A percentile compares a stretch with the other conserved stretches of the same genome.
Conservation (phyloP, 805 yeast genomes). For the Maudiozyma turicensis region DNA sequence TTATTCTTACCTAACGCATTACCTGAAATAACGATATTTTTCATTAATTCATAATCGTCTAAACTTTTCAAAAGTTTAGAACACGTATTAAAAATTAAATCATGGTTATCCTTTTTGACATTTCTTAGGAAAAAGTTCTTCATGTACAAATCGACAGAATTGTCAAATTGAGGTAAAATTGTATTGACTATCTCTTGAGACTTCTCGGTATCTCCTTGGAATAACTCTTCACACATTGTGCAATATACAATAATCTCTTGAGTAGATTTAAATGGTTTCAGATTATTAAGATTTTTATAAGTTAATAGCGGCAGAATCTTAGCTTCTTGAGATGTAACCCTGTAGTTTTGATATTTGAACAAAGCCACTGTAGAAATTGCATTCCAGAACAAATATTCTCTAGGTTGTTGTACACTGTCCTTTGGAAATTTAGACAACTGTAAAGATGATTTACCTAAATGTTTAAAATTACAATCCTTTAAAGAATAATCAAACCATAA, state of each 20-base stretch:
- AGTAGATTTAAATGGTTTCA: conserved; percentile 42
- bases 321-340: conserved; percentile 36
- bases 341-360: conserved; percentile 32
- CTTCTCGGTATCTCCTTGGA: conserved; percentile 23
- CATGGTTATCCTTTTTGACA: conserved; percentile 37
- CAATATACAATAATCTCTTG: conserved; percentile 62
- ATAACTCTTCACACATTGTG: conserved; percentile 34
- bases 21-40: conserved; percentile 45
- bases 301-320: conserved; percentile 54
- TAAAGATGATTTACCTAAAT: conserved; percentile 47
- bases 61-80: conserved; percentile 41
- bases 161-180: conserved; percentile 26
- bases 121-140: conserved; percentile 44
- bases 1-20: conserved; percentile 40
- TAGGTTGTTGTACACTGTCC: conserved; percentile 11
- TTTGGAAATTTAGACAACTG: conserved; percentile 21
- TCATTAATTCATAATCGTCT: conserved; percentile 52
- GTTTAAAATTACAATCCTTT: conserved; percentile 37
- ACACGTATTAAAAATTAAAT: conserved; percentile 34
- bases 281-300: conserved; percentile 41
- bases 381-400: conserved; percentile 41
- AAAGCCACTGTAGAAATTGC: conserved; percentile 38
- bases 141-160: conserved; percentile 49
- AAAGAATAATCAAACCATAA: conserved; percentile 52
- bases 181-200: conserved; percentile 30